These are phyloP conservation scores for Aspergillus biplanus DNA, from an alignment of 495 filamentous ascomycete species.

Conservation along the genomic window DNA sequence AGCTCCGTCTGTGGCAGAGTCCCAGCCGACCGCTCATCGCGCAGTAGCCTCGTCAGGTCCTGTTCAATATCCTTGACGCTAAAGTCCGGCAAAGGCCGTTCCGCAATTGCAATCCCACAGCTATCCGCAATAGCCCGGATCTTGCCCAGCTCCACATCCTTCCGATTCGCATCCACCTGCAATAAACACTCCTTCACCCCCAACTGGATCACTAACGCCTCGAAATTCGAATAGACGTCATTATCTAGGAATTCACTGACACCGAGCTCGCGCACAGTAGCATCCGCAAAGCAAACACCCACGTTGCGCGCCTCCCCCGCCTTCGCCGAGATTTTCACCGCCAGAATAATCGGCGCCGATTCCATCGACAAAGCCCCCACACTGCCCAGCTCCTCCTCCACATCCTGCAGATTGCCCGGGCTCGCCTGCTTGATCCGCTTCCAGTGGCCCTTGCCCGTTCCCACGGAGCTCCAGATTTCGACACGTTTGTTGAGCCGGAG, in stretches of 20 bases:
- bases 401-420: constrained; percentile 93
- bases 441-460: constrained; percentile 77
- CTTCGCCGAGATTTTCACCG: constrained; percentile 88
- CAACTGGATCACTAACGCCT: constrained; percentile 92
- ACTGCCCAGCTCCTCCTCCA: constrained; percentile 90
- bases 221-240: constrained; percentile 97
- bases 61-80: constrained; percentile 94
- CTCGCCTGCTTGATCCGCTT: constrained; percentile 89
- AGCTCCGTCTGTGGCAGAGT: constrained; percentile 88
- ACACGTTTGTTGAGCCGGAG: constrained; percentile 88
- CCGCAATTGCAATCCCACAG: constrained; percentile 86
- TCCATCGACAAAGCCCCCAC: constrained; percentile 67
- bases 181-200: constrained; percentile 94
- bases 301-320: constrained; percentile 84
- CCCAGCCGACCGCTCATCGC: constrained; percentile 78
- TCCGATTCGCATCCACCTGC: constrained; percentile 72
- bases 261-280: constrained; percentile 91
- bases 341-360: constrained; percentile 87
- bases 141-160: constrained; percentile 89
- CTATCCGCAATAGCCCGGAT: constrained; percentile 85
- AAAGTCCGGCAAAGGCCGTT: constrained; percentile 77
- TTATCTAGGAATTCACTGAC: constrained; percentile 99
- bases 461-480: constrained; percentile 80
- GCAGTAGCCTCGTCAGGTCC: constrained; percentile 81
- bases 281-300: constrained; percentile 97